Percentiles rank a stretch among this genome's conserved stretches.
These are phyloP conservation scores for Boletus sp. DNA, from an alignment of 768 basidiomycete species.

Conservation along the genomic window DNA sequence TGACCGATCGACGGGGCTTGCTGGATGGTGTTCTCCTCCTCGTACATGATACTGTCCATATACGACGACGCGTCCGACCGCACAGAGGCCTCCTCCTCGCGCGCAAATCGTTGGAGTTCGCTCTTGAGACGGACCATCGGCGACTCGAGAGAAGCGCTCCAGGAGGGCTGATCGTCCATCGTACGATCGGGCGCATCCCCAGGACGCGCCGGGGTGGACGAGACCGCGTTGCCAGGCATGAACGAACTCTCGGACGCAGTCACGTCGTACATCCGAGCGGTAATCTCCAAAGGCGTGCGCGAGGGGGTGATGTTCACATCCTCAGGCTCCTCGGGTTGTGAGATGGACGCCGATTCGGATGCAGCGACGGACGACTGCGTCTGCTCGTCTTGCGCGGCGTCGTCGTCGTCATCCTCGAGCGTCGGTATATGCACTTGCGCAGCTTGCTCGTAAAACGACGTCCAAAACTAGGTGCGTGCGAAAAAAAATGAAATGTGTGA, in stretches of 20 bases:
- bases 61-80: slow-evolving; percentile 18
- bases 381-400: slow-evolving; percentile 51
- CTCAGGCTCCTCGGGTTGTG: slow-evolving; percentile 7
- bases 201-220: slow-evolving; percentile 70
- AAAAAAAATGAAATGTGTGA: background rate
- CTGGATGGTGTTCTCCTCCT: slow-evolving; percentile 30
- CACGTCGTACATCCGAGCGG: slow-evolving; percentile 31
- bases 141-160: slow-evolving; percentile 72
- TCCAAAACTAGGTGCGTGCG: slow-evolving; percentile 74
- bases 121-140: slow-evolving; percentile 67
- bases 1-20: slow-evolving; percentile 32
- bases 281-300: slow-evolving; percentile 5
- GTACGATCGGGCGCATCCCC: slow-evolving; percentile 36
- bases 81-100: slow-evolving; percentile 34
- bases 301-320: slow-evolving; percentile 10
- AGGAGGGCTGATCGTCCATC: slow-evolving; percentile 54
- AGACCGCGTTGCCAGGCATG: slow-evolving; percentile 67
- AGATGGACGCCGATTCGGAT: slow-evolving; percentile 14
- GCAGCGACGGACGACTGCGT: slow-evolving; percentile 32
- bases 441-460: slow-evolving; percentile 91
- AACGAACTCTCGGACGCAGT: slow-evolving; percentile 70
- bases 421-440: slow-evolving; percentile 83
- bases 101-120: slow-evolving; percentile 55
- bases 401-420: slow-evolving; percentile 68
- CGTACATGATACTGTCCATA: slow-evolving; percentile 31